Conservation (phyloP, 768 basidiomycete species). For the Leccinum arenicola region DNA sequence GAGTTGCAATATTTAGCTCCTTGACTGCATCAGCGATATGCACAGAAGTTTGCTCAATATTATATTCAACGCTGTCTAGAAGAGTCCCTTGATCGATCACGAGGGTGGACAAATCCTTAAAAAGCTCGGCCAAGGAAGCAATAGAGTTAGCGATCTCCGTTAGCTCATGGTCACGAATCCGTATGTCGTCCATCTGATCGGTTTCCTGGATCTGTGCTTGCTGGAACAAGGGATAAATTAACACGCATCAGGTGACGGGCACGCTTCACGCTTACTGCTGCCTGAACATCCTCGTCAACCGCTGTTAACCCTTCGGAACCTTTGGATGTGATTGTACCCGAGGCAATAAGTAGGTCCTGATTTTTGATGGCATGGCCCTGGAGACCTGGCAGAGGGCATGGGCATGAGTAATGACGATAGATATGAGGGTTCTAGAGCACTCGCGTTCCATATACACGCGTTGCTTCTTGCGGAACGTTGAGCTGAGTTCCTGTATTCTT, state of each 20-base stretch:
- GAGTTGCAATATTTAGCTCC: conserved; percentile 79
- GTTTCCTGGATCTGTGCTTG: conserved; percentile 37
- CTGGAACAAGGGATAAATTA: conserved; percentile 15
- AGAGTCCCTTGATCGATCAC: conserved; percentile 99
- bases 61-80: conserved; percentile 95
- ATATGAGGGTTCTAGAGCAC: conserved; percentile 33
- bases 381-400: conserved; percentile 53
- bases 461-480: conserved; percentile 94
- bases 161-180: conserved; percentile 64
- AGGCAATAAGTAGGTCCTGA: conserved; percentile 89
- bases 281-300: conserved; percentile 87
- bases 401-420: conserved; percentile 16
- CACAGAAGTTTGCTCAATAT: conserved; percentile 87
- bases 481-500: conserved; percentile 90
- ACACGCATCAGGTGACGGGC: conserved; percentile 13
- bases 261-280: conserved; percentile 57
- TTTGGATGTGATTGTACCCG: conserved; percentile 78
- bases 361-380: conserved; percentile 99
- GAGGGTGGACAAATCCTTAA: conserved; percentile 89
- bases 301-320: conserved; percentile 82
- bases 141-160: conserved; percentile 91
- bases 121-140: conserved; percentile 86
- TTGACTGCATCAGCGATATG: conserved; percentile 81
- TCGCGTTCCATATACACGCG: conserved; percentile 97
- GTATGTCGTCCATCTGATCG: conserved; percentile 40